Evolutionary conservation across 2,329 filamentous ascomycete genomes (phyloP).

Genomic region (Aphanoascus verrucosus): DNA sequence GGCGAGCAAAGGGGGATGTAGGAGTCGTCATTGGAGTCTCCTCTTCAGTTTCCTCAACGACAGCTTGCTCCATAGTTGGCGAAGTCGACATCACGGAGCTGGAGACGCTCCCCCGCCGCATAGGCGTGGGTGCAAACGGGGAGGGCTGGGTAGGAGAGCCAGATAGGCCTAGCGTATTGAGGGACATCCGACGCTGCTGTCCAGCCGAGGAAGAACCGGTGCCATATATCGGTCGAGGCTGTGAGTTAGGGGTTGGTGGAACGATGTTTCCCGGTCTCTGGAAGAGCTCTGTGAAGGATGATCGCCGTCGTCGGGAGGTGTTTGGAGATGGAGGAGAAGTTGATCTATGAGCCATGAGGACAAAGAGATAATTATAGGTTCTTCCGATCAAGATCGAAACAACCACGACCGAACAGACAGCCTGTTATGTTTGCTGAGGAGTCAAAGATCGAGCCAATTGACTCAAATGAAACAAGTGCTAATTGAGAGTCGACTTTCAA

Average conservation of each 20-base stretch:
- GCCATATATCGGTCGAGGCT: constrained; percentile 27
- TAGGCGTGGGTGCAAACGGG: constrained; percentile 33
- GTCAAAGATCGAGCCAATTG: too few species aligned
- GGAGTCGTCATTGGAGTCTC: constrained; percentile 49
- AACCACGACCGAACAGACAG: not conserved
- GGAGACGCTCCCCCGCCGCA: constrained; percentile 56
- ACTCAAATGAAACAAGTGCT: too few species aligned
- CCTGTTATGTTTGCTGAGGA: too few species aligned
- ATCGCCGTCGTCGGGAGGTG: constrained; percentile 34
- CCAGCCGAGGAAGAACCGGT: constrained; percentile 41
- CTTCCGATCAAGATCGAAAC: not conserved
- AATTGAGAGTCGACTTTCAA: too few species aligned
- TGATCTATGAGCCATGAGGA: constrained; percentile 4
- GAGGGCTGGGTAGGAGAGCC: constrained; percentile 52
- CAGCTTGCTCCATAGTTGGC: constrained; percentile 32
- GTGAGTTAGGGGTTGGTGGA: constrained; percentile 20
- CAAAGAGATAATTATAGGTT: not conserved
- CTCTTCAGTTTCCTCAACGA: constrained; percentile 59
- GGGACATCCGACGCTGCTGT: constrained; percentile 52
- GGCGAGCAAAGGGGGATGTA: constrained; percentile 59
- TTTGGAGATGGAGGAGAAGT: constrained; percentile 29
- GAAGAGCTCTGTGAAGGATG: constrained; percentile 38
- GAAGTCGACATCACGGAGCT: constrained; percentile 43
- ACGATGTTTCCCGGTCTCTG: constrained; percentile 20
- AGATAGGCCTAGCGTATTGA: constrained; percentile 63